phyloP scores from a whole-genome alignment of 2,329 filamentous ascomycete genomes.

The Triangularia verruculosa region DNA sequence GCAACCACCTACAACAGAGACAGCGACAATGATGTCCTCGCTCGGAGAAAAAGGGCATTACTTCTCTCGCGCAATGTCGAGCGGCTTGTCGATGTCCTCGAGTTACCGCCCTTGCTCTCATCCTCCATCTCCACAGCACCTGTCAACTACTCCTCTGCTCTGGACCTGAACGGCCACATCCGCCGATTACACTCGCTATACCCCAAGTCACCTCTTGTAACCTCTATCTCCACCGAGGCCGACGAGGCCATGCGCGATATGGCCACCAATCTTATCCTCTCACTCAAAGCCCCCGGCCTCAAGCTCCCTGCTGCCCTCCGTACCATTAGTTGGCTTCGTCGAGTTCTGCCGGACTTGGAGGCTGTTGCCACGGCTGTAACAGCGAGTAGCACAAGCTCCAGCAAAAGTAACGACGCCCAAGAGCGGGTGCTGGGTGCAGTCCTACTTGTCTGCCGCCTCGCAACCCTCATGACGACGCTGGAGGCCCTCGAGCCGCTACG shows the following conservation, averaged over 20 bases:
- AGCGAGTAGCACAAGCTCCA: conserved; percentile 19
- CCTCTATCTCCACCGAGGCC: conserved; percentile 70
- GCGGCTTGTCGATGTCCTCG: conserved; percentile 83
- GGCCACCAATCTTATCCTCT: conserved; percentile 76
- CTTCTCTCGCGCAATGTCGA: conserved; percentile 84
- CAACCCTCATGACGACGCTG: conserved; percentile 74
- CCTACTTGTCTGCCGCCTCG: conserved; percentile 82
- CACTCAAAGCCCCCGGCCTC: conserved; percentile 72
- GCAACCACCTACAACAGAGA: conserved; percentile 78
- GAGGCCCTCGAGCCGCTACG: conserved; percentile 80
- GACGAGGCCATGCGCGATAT: conserved; percentile 86
- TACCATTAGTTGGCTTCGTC: conserved; percentile 84
- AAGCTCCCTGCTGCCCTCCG: conserved; percentile 89
- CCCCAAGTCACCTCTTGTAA: conserved; percentile 71
- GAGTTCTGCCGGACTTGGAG: conserved; percentile 79
- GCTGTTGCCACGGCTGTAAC: conserved; percentile 24
- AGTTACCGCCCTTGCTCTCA: conserved; percentile 80
- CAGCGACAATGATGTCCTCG: conserved; percentile 66
- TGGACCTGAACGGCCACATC: conserved; percentile 93
- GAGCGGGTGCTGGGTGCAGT: conserved; percentile 76
- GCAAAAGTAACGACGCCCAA: conserved; percentile 34
- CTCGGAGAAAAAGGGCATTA: conserved; percentile 73
- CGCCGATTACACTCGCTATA: conserved; percentile 81
- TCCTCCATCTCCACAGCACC: conserved; percentile 67
- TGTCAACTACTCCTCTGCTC: conserved; percentile 79